phyloP scores from a whole-genome alignment of 2,329 filamentous ascomycete genomes.

The Trichophaea hybrida region DNA sequence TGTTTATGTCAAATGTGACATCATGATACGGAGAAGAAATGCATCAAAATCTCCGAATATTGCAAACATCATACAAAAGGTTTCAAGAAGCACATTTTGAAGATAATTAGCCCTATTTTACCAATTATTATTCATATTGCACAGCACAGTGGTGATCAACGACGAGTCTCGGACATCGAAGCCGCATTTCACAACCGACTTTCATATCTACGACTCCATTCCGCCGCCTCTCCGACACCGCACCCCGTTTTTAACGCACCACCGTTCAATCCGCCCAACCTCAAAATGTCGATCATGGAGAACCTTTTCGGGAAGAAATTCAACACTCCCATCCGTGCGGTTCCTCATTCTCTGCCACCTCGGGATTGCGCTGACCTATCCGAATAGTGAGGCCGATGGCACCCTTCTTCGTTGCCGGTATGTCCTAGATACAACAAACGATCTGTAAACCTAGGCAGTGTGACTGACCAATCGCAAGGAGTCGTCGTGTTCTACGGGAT shows the following conservation, averaged over 20 bases:
- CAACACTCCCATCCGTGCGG: conserved; percentile 62
- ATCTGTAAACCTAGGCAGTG: not conserved
- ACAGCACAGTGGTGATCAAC: not conserved
- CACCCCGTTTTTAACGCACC: not conserved
- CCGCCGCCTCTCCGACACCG: conserved; percentile 50
- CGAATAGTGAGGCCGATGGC: conserved; percentile 72
- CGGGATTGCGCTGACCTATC: conserved; percentile 22
- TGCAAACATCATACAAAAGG: not conserved
- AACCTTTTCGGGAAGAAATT: conserved; percentile 69
- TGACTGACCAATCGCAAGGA: conserved; percentile 44
- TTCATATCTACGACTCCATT: conserved; percentile 35
- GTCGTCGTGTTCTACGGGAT: conserved; percentile 78
- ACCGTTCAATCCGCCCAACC: conserved; percentile 22
- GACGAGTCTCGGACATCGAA: not conserved
- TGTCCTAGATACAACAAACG: conserved; percentile 32
- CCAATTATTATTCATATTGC: not conserved
- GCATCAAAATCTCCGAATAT: too few species aligned
- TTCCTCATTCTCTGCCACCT: conserved; percentile 1
- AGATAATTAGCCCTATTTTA: not conserved
- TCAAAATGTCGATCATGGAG: conserved; percentile 47
- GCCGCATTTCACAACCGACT: not conserved
- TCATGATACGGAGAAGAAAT: too few species aligned
- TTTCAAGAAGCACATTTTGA: not conserved
- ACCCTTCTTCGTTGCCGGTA: conserved; percentile 93
- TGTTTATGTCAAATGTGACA: not conserved